Evolutionary conservation across 345 rosid genomes (phyloP), one percentile per base, ranked within the genome.

Genomic region (Mallotus nudiflorus): DNA sequence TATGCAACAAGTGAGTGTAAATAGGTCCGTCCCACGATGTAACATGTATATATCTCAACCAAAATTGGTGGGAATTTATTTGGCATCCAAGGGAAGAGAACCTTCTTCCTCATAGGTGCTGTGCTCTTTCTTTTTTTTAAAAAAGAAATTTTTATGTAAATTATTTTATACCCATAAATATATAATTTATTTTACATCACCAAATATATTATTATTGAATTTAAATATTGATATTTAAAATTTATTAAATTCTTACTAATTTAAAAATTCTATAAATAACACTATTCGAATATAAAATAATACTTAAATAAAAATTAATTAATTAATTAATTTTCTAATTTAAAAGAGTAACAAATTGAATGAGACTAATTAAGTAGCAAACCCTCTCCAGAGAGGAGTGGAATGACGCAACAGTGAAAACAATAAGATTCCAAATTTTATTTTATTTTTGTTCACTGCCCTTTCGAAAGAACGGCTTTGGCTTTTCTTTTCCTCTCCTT

Each of bases 391-490:
- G 24, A 29, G 42, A 42, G 29, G 44, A 68, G 49, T 63, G 39
- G 75, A 78, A 39, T 66, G 72, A 71, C 77, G 79, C 79, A 71
- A 71, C 61, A 63, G 82, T 68, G 25, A 22, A 53, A 62, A 9
- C 65, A n/a, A 42, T 19, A 61, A 57, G 27, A 56, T 63, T 63
- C 68, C 51, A 8, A 14, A 2, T 8, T 20, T n/a, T n/a, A n/a
- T n/a, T n/a, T n/a, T n/a, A n/a, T 15, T 29, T 63, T 45, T 31
- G 9, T 16, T 33, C 65, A 24, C 54, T 19, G 29, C 20, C 65
- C 65, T 31, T 18, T 9, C n/a, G 49, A 16, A 39, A 15, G 29
- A 51, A 45, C 45, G 45, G 55, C 45, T 5, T 31, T 46, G 44
- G n/a, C 69, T 35, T 61, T 60, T 42, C 48, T 29, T 49, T 54